A percentile compares a stretch with the other conserved stretches of the same genome.
Conservation (phyloP, 75 land plant genomes). For the Picea glauca region DNA sequence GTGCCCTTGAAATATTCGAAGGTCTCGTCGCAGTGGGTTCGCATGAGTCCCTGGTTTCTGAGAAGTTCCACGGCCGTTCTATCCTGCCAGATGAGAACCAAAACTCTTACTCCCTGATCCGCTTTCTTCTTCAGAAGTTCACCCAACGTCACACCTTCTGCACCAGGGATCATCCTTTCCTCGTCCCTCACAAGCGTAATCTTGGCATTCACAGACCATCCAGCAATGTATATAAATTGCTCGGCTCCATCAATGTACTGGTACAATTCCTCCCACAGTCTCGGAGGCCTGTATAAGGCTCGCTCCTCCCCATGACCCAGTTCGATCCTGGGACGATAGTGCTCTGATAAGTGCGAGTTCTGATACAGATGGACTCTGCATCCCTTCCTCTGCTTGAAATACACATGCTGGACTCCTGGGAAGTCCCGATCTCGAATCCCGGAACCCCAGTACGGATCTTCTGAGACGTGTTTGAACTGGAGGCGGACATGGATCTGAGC, state of each 20-base stretch:
- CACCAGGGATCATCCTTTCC: conserved; percentile 39
- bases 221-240: conserved; percentile 60
- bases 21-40: conserved; percentile 63
- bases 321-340: conserved; percentile 28
- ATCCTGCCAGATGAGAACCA: conserved; percentile 76
- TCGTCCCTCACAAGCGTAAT: conserved; percentile 58
- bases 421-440: conserved; percentile 20
- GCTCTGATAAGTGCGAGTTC: conserved; percentile 38
- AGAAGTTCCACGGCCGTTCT: conserved; percentile 56
- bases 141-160: conserved; percentile 55
- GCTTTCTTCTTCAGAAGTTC: conserved; percentile 78
- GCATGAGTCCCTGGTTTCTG: conserved; percentile 56
- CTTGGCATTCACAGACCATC: conserved; percentile 57
- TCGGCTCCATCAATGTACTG: conserved; percentile 58
- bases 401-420: conserved; percentile 20
- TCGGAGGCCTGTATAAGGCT: conserved; percentile 25
- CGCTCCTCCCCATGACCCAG: conserved; percentile 12
- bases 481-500: conserved; percentile 29
- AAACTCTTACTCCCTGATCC: conserved; percentile 71
- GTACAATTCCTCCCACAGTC: conserved; percentile 75
- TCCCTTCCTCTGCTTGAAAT: conserved; percentile 25
- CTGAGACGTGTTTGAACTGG: conserved; percentile 19
- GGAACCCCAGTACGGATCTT: conserved; percentile 21
- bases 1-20: conserved; percentile 46
- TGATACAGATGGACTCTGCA: conserved; percentile 55